Conservation (phyloP, 768 basidiomycete genomes). For the Kockovaella imperatae region DNA sequence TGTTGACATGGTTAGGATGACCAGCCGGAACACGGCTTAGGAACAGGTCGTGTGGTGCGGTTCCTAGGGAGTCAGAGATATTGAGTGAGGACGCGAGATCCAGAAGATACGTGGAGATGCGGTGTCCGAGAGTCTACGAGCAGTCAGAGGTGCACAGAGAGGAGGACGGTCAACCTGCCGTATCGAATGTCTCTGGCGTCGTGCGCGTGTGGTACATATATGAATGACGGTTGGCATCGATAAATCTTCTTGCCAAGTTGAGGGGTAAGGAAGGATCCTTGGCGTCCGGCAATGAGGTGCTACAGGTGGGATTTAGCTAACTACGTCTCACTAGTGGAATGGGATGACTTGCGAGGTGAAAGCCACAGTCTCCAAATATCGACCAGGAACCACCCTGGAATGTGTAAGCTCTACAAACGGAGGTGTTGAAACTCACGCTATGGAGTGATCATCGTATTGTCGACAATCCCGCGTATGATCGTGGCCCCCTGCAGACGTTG, state of each 20-base stretch:
- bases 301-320: background rate
- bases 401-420: background rate
- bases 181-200: conserved; percentile 57
- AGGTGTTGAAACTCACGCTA: conserved; percentile 56
- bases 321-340: background rate
- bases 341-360: conserved; percentile 44
- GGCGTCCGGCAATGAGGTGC: conserved; percentile 7
- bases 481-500: conserved; percentile 50
- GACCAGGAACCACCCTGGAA: conserved; percentile 46
- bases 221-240: conserved; percentile 21
- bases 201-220: conserved; percentile 59
- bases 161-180: conserved; percentile 25
- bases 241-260: conserved; percentile 52
- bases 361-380: conserved; percentile 89
- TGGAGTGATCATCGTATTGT: conserved; percentile 64
- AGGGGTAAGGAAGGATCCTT: conserved; percentile 8
- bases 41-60: conserved; percentile 62
- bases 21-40: conserved; percentile 51
- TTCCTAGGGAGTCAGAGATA: conserved; percentile 59
- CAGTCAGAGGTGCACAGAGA: conserved; percentile 3
- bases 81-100: conserved; percentile 47
- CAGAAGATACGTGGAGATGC: conserved; percentile 18
- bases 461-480: conserved; percentile 72
- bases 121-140: conserved; percentile 15
- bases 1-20: conserved; percentile 31